Evolutionary conservation across 352 stramenopile species (phyloP).

Genomic region (Phytophthora vignae): DNA sequence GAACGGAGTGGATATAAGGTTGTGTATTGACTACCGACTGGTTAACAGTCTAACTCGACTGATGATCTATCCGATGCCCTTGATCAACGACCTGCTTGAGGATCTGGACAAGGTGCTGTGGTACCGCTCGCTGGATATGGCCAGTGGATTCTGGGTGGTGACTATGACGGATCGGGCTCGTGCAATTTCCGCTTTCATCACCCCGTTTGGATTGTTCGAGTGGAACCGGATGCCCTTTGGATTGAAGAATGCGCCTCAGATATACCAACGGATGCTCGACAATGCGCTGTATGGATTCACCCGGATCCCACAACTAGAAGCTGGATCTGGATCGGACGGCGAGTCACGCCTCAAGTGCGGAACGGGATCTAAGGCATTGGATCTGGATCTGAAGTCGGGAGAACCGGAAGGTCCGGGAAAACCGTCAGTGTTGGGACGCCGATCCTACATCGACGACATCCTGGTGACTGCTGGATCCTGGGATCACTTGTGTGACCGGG

Average conservation of each 20-base stretch:
- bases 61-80: neutral
- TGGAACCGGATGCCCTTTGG: neutral
- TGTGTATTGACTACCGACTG: neutral
- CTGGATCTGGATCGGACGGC: no score
- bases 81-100: neutral
- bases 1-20: no score
- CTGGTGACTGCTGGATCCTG: no score
- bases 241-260: neutral
- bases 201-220: neutral
- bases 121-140: neutral
- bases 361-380: no score
- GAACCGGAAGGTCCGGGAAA: no score
- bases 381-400: no score
- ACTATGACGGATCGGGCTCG: neutral
- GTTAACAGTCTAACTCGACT: neutral
- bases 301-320: neutral
- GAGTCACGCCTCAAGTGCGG: no score
- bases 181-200: neutral
- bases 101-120: neutral
- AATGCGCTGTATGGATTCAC: neutral
- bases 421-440: no score
- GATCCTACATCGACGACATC: no score
- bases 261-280: neutral
- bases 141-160: neutral
- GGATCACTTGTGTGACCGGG: no score